phyloP scores from a whole-genome alignment of 2,329 filamentous ascomycete species.

The Monilinia aucupariae region DNA sequence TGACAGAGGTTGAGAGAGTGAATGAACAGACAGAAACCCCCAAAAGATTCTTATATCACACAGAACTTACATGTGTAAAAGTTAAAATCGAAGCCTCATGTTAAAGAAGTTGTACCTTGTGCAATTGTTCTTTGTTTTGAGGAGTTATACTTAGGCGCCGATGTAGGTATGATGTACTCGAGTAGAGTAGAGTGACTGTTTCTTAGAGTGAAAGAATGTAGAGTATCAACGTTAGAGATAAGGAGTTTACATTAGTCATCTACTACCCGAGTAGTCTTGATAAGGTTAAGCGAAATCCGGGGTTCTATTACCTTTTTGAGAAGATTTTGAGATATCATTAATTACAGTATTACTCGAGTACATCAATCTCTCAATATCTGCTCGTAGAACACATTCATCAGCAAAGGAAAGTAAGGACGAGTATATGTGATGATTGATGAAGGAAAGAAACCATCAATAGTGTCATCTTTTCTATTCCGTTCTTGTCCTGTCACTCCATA shows the following conservation, averaged over 20 bases:
- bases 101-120: not conserved
- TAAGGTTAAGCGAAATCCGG: not conserved
- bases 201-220: not conserved
- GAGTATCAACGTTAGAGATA: not conserved
- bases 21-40: not conserved
- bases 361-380: not conserved
- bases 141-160: not conserved
- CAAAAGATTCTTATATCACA: not conserved
- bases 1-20: not conserved
- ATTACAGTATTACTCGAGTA: no score
- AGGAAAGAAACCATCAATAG: no score
- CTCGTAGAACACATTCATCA: no score
- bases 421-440: no score
- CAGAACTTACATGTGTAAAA: not conserved
- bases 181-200: no score
- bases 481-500: no score
- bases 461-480: no score
- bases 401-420: no score
- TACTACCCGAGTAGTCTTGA: not conserved
- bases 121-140: conserved; percentile 3
- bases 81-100: not conserved
- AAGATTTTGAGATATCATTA: not conserved
- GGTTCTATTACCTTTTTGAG: not conserved
- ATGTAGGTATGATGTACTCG: not conserved
- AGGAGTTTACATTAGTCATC: conserved; percentile 8